Evolutionary conservation across 768 basidiomycete genomes (phyloP), one percentile per base, ranked within the genome.

Genomic region (Macrolepiota dolichaula): DNA sequence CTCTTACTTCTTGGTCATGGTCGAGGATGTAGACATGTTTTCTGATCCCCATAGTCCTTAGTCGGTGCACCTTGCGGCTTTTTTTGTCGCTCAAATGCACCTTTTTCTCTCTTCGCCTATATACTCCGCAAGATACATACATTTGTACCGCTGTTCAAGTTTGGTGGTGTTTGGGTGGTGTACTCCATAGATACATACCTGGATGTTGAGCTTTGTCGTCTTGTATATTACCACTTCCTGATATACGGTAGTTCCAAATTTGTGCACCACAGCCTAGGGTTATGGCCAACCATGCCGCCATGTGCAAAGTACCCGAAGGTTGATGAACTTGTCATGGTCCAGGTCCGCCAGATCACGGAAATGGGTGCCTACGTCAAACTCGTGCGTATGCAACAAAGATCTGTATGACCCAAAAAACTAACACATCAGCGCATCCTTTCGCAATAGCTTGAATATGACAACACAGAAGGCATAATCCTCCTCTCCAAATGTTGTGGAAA

Each of bases 301-400:
- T 96, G 94, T 86, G 95, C 42, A 70, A 86, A 88, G 68, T 97
- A 95, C 72, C 95, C 95, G 25, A 92, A 98, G 75, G 93, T 97
- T 64, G 96, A 99, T 73, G 93, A 97, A 73, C 88, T 98, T 55
- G 97, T 98, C 75, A 98, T 98, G 96, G 97, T 99, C 12, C 96
- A 98, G 72, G 97, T 99, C 64, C 92, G 93, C 73, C 94, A 97
- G 78, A 99, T 99, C 69, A 94, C 95, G 55, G 96, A 99, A 75
- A 99, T 98, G 96, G 97, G 97, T 52, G 97, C 97, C 49, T 98
- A 99, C 73, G 97, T 99, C 65, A 98, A 98, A 71, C 82, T 99
- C 67, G 96, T 96, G 66, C 67, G 91, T 78, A 22, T n/a, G n/a
- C n/a, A n/a, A n/a, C n/a, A n/a, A n/a, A n/a, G n/a, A n/a, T n/a